phyloP scores from a whole-genome alignment of 208 protist species.

The Trypanosoma cruzi region DNA sequence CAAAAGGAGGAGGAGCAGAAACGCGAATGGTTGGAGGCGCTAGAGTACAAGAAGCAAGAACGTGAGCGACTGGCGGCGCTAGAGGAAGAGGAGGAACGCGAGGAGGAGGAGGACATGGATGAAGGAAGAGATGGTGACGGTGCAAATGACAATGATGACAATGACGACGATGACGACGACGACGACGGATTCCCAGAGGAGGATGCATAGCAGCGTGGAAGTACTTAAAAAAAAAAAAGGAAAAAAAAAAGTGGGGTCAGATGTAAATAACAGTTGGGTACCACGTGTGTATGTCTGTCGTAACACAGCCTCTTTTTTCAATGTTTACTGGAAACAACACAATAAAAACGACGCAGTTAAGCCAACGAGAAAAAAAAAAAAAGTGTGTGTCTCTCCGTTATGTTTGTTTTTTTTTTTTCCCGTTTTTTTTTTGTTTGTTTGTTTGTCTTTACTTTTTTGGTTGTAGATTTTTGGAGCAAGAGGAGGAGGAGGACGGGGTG shows the following conservation, averaged over 20 bases:
- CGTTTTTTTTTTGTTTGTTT: neutral
- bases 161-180: conserved; percentile 22
- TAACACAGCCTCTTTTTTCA: neutral
- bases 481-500: neutral
- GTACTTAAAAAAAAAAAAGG: neutral
- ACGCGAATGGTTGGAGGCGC: conserved; percentile 29
- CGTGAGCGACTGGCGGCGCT: conserved; percentile 31
- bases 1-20: conserved; percentile 40
- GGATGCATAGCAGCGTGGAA: neutral
- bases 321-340: neutral
- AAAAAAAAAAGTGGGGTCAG: neutral
- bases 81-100: conserved; percentile 37
- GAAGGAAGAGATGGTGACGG: conserved; percentile 25
- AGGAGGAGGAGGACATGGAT: conserved; percentile 36
- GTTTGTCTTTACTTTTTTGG: too few relatives aligned
- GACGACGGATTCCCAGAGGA: conserved; percentile 17
- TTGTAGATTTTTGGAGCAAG: too few relatives aligned
- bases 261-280: neutral
- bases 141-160: conserved; percentile 24
- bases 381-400: conserved; percentile 12
- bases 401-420: conserved; percentile 9
- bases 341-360: neutral
- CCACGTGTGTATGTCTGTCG: neutral
- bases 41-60: conserved; percentile 32
- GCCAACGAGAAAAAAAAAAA: neutral